Base-by-base conservation (phyloP, 176 grass and related monocot genomes). In the Aegilops sharonensis region DNA sequence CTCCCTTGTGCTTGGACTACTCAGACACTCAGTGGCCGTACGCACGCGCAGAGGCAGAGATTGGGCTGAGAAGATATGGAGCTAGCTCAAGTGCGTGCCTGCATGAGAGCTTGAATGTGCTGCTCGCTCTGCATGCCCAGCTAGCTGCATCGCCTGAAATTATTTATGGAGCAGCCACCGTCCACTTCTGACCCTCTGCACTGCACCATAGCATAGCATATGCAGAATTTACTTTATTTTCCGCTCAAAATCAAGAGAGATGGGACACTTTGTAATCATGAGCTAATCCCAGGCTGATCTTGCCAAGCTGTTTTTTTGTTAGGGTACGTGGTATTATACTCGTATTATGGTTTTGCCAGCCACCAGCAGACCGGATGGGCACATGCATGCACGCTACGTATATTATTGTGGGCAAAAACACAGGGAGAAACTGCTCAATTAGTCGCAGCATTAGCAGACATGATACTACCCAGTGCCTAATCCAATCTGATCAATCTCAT, bases 1-100 rank as follows among this genome's bases (percentile, higher is more conserved):
- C 68, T 59, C 37, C 81, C 83, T 84, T 65, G 81, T 64, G 48
- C 21, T 91, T 87, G 85, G 85, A 84, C 68, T 87, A 87, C 68
- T 84, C 68, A 25, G 25, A 56, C 36, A 37, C 36, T 42, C 39
- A 10, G 54, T 59, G 59, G 84, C 61, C 57, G 72, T 54, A 54
- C 50, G 50, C 0, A 18, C 15, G 50, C 5, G 15, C 15, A 54
- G 48, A 52, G 48, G 15, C 15, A 54, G 48, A 52, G 48, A 52
- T 17, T 52, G 14, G 48, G 3, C 48, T 52, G 48, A 52, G 50
- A 54, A 54, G 50, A 54, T 54, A 48, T 47, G 43, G 43, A 47
- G 43, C 39, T 42, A 14, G 12, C 50, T 54, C 50, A 18, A 54
- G 50, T 79, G 79, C 39, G 50, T 79, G 79, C 39, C 0, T 42